Base-by-base conservation (phyloP, 1,139 yeast genomes). In the Protomyces lactucae-debilis region DNA sequence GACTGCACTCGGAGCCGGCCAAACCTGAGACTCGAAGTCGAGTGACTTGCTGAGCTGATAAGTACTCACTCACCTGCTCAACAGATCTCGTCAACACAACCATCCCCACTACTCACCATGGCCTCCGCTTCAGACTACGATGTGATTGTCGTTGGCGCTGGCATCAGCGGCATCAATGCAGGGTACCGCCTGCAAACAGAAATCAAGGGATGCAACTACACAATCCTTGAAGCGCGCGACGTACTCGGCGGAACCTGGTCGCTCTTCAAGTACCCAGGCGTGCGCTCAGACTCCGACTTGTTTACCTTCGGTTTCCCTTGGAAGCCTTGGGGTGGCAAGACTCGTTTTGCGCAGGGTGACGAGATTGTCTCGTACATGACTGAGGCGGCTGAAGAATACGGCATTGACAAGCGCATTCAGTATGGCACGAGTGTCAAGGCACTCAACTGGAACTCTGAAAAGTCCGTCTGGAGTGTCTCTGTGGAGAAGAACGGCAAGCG, bases 161-260 rank as follows among this genome's bases (percentile, higher is more conserved):
- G 82, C 23, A 82, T 79, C 68, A 77, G 78, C 61, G 82, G 81
- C 8, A 70, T 79, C 53, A 76, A 77, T 21, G 69, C 75, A 40
- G 81, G 81, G 40, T 79, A 82, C 0, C 72, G 81, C 56, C 72
- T 79, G 69, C 77, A 77, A 68, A 71, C 73, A 6, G 74, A 76
- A 72, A 81, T 81, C 14, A 71, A 77, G 53, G 71, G 75, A 1
- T 57, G 61, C 53, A 39, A 45, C 25, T 57, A 57, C 39, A 70
- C 79, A 57, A 75, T 79, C 65, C 73, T 79, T 9, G 82, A 79
- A 55, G 72, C 75, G 43, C 76, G 78, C 67, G 61, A 67, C 25
- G 69, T 71, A 28, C 72, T 79, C 60, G 82, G 82, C 68, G 82
- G 79, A 68, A 79, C 79, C 69, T 79, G 81, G 83, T 72, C 81